Percentiles rank a stretch among this genome's conserved stretches.
Conservation (phyloP, 2,329 filamentous ascomycete genomes). For the Metarhizium anisopliae region DNA sequence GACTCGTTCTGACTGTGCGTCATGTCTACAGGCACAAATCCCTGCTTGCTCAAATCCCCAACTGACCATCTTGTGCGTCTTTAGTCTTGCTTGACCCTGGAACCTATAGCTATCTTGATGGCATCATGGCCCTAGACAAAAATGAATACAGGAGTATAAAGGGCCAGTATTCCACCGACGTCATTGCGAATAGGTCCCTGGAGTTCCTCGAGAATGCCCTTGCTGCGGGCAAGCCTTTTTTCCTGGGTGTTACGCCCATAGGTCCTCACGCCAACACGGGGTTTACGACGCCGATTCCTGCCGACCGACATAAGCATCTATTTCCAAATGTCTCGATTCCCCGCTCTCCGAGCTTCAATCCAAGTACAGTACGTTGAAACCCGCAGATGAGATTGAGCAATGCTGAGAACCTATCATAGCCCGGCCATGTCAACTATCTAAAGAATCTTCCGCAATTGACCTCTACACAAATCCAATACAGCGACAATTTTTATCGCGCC, state of each 20-base stretch:
- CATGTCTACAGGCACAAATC: background rate
- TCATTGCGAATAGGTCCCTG: conserved; percentile 49
- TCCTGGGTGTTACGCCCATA: conserved; percentile 56
- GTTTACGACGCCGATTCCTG: conserved; percentile 45
- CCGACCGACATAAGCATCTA: conserved; percentile 51
- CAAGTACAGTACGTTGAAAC: conserved; percentile 34
- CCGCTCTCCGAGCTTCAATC: conserved; percentile 58
- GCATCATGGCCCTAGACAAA: conserved; percentile 23
- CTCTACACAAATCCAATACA: conserved; percentile 32
- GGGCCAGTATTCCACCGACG: conserved; percentile 38
- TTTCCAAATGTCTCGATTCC: conserved; percentile 53
- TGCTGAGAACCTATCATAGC: conserved; percentile 7
- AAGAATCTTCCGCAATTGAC: conserved; percentile 30
- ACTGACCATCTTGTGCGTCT: background rate
- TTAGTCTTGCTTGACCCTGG: conserved; percentile 27
- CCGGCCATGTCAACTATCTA: conserved; percentile 37
- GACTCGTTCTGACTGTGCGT: conserved; percentile 34
- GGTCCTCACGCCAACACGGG: conserved; percentile 52
- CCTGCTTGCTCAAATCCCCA: background rate
- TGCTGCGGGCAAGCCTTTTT: conserved; percentile 49
- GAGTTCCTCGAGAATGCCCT: conserved; percentile 55
- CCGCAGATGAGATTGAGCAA: background rate
- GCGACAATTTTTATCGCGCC: conserved; percentile 42
- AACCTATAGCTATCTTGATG: conserved; percentile 37
- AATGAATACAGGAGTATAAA: conserved; percentile 18